phyloP scores from a whole-genome alignment of 805 yeast genomes.

The Ogataea kodamae region DNA sequence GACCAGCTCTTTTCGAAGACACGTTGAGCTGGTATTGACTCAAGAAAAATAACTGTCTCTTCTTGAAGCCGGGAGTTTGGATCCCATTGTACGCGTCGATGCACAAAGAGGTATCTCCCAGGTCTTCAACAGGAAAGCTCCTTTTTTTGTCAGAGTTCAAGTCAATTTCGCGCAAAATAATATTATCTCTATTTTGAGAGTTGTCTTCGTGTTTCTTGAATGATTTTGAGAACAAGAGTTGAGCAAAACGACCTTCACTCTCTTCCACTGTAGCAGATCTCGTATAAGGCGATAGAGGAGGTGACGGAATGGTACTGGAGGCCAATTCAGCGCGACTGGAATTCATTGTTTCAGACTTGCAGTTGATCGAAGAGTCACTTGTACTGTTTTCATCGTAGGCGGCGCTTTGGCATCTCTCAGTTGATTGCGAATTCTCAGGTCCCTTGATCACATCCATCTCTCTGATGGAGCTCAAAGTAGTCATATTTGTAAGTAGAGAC shows the following conservation, averaged over 20 bases:
- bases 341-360: constrained; percentile 9
- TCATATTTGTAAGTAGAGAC: constrained; percentile 16
- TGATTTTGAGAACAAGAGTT: constrained; percentile 27
- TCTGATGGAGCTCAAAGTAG: constrained; percentile 15
- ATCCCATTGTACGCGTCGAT: constrained; percentile 51
- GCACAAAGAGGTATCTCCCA: constrained; percentile 40
- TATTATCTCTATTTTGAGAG: constrained; percentile 2
- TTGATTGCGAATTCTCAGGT: constrained; percentile 18
- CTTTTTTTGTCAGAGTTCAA: constrained; percentile 12
- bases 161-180: constrained; percentile 2
- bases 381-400: constrained; percentile 4
- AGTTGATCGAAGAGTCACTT: constrained; percentile 2
- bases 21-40: constrained; percentile 43
- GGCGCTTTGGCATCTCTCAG: constrained; percentile 11
- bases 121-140: constrained; percentile 47
- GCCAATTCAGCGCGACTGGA: constrained; percentile 12
- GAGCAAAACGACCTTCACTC: constrained; percentile 27
- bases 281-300: constrained; percentile 37
- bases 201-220: constrained; percentile 13
- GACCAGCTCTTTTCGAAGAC: constrained; percentile 14
- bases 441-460: constrained; percentile 29
- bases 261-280: constrained; percentile 26
- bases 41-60: constrained; percentile 48
- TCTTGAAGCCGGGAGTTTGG: constrained; percentile 42
- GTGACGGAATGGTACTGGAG: constrained; percentile 34